phyloP scores from a whole-genome alignment of 129 eudicot genomes.

The Flaveria trinervia region DNA sequence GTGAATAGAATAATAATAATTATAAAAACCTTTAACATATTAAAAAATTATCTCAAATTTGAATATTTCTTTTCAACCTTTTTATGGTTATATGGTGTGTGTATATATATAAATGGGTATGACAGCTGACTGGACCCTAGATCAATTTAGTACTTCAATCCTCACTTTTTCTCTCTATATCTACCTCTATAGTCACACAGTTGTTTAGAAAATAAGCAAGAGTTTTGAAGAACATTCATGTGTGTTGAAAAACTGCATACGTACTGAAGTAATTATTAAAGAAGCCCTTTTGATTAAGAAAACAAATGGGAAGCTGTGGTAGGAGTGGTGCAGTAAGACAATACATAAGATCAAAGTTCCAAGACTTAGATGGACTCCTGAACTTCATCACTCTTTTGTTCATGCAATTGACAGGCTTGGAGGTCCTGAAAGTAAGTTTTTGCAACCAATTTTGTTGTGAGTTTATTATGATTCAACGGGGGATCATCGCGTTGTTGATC shows the following conservation, averaged over 20 bases:
- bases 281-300: conserved; percentile 26
- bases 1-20: too few species aligned
- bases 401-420: conserved; percentile 86
- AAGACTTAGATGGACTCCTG: conserved; percentile 92
- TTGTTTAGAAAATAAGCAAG: background rate
- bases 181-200: conserved; percentile 23
- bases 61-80: too few species aligned
- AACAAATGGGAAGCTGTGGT: conserved; percentile 65
- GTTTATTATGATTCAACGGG: background rate
- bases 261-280: conserved; percentile 4
- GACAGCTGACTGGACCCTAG: conserved; percentile 25
- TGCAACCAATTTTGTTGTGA: background rate
- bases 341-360: conserved; percentile 91
- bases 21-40: too few species aligned
- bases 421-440: conserved; percentile 69
- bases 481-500: background rate
- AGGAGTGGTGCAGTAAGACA: conserved; percentile 76
- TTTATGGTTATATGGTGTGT: too few species aligned
- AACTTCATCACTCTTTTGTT: conserved; percentile 85
- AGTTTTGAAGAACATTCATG: conserved; percentile 7
- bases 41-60: too few species aligned
- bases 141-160: conserved; percentile 23
- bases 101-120: background rate
- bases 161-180: conserved; percentile 13
- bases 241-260: conserved; percentile 12